phyloP scores from a whole-genome alignment of 108 stramenopile genomes.

The Cyclostephanos invisitatus region DNA sequence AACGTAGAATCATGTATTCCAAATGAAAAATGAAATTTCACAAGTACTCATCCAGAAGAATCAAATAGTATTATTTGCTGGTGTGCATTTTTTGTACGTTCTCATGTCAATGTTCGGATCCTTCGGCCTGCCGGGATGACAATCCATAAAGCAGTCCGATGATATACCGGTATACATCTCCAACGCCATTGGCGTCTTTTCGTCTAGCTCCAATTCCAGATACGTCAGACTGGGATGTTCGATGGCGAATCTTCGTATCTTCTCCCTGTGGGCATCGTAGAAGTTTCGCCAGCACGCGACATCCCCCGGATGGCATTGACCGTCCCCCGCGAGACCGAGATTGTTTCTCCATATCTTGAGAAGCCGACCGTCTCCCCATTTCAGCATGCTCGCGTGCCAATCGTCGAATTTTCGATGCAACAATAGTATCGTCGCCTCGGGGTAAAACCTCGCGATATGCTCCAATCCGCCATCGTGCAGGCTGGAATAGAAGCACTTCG shows the following conservation, averaged over 20 bases:
- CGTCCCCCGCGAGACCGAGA: background rate
- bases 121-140: background rate
- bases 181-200: background rate
- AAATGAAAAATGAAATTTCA: too few species aligned
- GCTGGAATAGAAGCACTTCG: background rate
- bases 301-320: background rate
- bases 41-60: too few species aligned
- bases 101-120: constrained; percentile 7
- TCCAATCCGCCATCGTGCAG: constrained; percentile 8
- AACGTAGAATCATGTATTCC: background rate
- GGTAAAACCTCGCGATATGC: background rate
- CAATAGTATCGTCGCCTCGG: background rate
- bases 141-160: background rate
- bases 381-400: background rate
- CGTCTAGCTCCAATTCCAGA: constrained; percentile 16
- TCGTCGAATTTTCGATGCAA: background rate
- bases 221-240: constrained; percentile 22
- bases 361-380: background rate
- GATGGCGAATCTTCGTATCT: constrained; percentile 17
- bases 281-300: constrained; percentile 9
- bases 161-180: background rate
- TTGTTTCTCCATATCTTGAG: background rate
- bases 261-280: constrained; percentile 19
- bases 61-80: background rate
- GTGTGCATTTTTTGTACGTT: constrained; percentile 10